Evolutionary conservation across 2,329 filamentous ascomycete species (phyloP).

Genomic region (Xylariaceae sp.): DNA sequence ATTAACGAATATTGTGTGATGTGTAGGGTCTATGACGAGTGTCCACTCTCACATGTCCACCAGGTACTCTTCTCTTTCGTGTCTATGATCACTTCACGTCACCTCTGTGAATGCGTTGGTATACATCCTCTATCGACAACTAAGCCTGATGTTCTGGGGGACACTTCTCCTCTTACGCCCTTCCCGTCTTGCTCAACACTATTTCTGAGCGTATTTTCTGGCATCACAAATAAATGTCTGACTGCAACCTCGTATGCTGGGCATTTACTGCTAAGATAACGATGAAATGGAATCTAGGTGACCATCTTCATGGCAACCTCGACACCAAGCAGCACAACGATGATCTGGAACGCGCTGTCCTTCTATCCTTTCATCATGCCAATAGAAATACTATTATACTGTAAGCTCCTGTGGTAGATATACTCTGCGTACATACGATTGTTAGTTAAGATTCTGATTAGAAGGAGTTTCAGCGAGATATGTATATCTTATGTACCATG

Average conservation of each 20-base stretch:
- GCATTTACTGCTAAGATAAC: not conserved
- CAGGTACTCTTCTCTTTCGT: no score
- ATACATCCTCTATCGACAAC: not conserved
- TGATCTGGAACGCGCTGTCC: constrained; percentile 2
- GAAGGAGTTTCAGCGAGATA: no score
- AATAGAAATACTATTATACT: not conserved
- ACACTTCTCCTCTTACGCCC: not conserved
- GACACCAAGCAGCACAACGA: constrained; percentile 5
- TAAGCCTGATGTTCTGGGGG: not conserved
- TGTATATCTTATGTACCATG: no score
- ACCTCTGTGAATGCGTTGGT: not conserved
- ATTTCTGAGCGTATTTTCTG: not conserved
- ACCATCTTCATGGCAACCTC: not conserved
- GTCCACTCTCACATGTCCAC: no score
- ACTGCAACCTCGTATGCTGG: not conserved
- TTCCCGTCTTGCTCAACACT: not conserved
- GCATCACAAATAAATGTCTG: constrained; percentile 3
- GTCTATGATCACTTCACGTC: no score
- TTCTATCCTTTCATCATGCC: constrained; percentile 11
- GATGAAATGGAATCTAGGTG: not conserved
- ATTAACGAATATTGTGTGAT: no score
- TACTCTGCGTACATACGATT: not conserved
- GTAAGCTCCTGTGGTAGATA: not conserved
- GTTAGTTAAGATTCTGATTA: no score
- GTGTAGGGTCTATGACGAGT: no score